Percentiles rank a stretch among this genome's conserved stretches.
These are phyloP conservation scores for Colletotrichum tabaci DNA, from an alignment of 2,329 filamentous ascomycete species.

Conservation along the genomic window DNA sequence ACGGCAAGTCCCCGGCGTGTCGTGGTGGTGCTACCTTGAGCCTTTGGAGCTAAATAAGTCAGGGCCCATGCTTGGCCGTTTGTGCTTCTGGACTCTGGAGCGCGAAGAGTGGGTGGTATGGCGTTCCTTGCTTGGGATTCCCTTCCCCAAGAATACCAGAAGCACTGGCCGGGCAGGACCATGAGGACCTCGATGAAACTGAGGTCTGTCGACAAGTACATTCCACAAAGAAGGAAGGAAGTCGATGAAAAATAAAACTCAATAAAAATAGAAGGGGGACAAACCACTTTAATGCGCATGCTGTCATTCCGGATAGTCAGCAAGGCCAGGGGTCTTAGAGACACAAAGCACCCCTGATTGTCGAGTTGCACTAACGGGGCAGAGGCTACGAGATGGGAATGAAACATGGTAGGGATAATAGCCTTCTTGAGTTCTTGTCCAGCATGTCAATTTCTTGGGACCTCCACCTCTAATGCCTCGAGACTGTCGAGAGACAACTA, in stretches of 20 bases:
- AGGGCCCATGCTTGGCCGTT: conserved; percentile 20
- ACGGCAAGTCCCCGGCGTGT: neutral
- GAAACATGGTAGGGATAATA: conserved; percentile 39
- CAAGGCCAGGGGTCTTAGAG: conserved; percentile 29
- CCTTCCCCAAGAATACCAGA: conserved; percentile 23
- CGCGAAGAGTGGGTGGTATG: conserved; percentile 3
- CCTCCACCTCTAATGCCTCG: conserved; percentile 2
- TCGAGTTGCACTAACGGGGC: conserved; percentile 12
- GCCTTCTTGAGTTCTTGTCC: conserved; percentile 19
- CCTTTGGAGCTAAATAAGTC: conserved; percentile 33
- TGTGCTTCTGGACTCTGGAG: conserved; percentile 29
- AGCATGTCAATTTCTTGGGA: neutral
- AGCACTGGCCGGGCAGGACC: neutral
- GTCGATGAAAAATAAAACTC: too few species aligned
- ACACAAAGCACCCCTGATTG: neutral
- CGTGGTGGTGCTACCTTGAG: neutral
- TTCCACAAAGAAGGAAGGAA: neutral
- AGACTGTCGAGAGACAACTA: neutral
- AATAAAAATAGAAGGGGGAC: neutral
- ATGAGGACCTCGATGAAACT: conserved; percentile 43
- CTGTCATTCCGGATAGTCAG: conserved; percentile 33
- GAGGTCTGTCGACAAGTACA: conserved; percentile 42
- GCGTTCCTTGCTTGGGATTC: conserved; percentile 12
- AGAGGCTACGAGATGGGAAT: conserved; percentile 27
- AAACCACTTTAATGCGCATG: conserved; percentile 41